Percentiles rank a stretch among this genome's conserved stretches.
phyloP scores from a whole-genome alignment of 148 eudicot species.

The Fagopyrum esculentum region DNA sequence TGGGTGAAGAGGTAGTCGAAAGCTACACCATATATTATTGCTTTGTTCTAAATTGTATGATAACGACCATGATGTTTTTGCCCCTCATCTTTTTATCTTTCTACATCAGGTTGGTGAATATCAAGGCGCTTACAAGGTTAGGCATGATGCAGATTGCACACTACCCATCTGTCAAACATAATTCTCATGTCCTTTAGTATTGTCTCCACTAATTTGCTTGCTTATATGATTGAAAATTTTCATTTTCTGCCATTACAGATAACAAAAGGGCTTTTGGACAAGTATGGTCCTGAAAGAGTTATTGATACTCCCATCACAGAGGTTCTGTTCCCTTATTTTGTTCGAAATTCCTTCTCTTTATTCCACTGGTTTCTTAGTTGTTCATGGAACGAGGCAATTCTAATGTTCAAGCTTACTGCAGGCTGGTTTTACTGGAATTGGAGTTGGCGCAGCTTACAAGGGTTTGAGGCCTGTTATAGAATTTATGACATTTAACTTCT shows the following conservation, averaged over 20 bases:
- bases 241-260: constrained; percentile 28
- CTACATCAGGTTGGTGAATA: constrained; percentile 74
- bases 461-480: constrained; percentile 64
- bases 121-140: constrained; percentile 95
- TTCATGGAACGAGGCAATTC: background rate
- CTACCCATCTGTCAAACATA: background rate
- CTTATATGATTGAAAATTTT: background rate
- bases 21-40: background rate
- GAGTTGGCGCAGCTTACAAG: constrained; percentile 74
- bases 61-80: background rate
- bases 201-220: background rate
- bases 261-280: constrained; percentile 64
- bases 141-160: background rate
- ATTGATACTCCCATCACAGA: constrained; percentile 91
- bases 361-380: constrained; percentile 1
- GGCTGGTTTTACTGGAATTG: constrained; percentile 86
- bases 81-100: background rate
- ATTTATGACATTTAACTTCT: constrained; percentile 84
- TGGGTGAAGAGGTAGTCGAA: constrained; percentile 15
- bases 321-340: constrained; percentile 26
- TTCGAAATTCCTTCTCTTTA: background rate
- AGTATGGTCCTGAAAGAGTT: constrained; percentile 82
- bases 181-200: background rate
- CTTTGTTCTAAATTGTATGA: background rate
- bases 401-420: constrained; percentile 12